Base-by-base conservation (phyloP, 2,329 filamentous ascomycete genomes). In the Fusarium hainanense region DNA sequence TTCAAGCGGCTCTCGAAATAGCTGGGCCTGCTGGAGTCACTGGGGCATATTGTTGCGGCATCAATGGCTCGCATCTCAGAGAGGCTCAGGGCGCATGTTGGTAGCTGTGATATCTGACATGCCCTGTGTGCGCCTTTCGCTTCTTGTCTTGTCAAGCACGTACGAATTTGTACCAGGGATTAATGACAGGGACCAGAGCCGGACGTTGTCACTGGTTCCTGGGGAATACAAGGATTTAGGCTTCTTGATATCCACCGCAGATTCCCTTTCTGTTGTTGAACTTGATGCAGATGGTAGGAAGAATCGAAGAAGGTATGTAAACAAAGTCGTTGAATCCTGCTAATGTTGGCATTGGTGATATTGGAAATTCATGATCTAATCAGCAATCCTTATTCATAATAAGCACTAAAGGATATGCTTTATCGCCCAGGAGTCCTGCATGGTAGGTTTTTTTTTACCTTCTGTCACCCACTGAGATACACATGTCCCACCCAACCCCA, bases 401-500 rank as follows among this genome's bases (percentile, higher is more conserved):
- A 20, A 20, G 14, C 30, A 23, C 42, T 48, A 55, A 48, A 55
- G n/a, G 25, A 34, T 23, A 51, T 20, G 32, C 21, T 40, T 51
- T 51, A 41, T 51, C 48, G 25, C 25, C 14, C 12, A 41, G 18
- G 18, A 40, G 14, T 40, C 48, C 48, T 27, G 25, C 48, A n/a
- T 21, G 48, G 13, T 40, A 48, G 42, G 28, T 18, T 34, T 34
- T 34, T 32, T 55, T 25, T 37, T n/a, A 37, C 4, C 28, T 48
- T 48, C 21, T 54, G 51, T 48, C 52, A 55, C 43, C 50, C 50
- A 30, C 37, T 46, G 61, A 40, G 54, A 60, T 46, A 28, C 63
- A 55, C 46, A 46, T 47, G 58, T 69, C 70, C 70, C 70, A 68
- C 68, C 51, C 57, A 60, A 70, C 71, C 71, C 71, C 71, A 58